A percentile compares a stretch with the other conserved stretches of the same genome.
Evolutionary conservation across 73 alveolate species (phyloP).

Genomic region (Tetrahymena borealis): DNA sequence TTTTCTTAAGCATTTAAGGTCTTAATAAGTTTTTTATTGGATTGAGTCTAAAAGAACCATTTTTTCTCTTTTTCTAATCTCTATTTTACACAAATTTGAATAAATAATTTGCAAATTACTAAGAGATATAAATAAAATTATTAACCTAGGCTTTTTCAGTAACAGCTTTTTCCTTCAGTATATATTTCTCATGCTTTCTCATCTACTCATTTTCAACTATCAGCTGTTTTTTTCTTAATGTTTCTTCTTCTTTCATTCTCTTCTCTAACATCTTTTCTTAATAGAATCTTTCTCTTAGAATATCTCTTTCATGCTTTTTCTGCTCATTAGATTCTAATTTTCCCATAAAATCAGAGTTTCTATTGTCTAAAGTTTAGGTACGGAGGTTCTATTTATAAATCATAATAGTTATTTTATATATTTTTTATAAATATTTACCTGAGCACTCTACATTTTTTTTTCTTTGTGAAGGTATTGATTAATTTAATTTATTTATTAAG

Average conservation of each 20-base stretch:
- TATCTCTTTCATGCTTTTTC: neutral
- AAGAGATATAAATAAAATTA: neutral
- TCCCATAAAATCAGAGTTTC: neutral
- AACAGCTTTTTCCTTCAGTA: neutral
- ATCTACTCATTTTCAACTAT: neutral
- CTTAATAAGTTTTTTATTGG: neutral
- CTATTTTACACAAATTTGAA: neutral
- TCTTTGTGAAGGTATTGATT: neutral
- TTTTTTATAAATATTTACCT: neutral
- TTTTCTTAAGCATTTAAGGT: neutral
- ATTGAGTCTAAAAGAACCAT: neutral
- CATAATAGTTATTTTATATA: neutral
- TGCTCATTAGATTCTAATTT: neutral
- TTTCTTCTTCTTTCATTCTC: neutral
- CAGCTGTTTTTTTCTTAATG: neutral
- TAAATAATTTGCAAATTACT: neutral
- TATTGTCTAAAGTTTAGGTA: neutral
- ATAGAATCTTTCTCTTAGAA: neutral
- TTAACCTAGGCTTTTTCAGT: neutral
- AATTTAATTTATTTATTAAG: neutral
- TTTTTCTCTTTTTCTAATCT: neutral
- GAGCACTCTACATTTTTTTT: neutral
- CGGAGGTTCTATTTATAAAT: neutral
- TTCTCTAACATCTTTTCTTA: neutral
- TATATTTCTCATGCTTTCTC: neutral